Base-by-base conservation (phyloP, 345 rosid genomes). In the Erysimum cheiranthoides region DNA sequence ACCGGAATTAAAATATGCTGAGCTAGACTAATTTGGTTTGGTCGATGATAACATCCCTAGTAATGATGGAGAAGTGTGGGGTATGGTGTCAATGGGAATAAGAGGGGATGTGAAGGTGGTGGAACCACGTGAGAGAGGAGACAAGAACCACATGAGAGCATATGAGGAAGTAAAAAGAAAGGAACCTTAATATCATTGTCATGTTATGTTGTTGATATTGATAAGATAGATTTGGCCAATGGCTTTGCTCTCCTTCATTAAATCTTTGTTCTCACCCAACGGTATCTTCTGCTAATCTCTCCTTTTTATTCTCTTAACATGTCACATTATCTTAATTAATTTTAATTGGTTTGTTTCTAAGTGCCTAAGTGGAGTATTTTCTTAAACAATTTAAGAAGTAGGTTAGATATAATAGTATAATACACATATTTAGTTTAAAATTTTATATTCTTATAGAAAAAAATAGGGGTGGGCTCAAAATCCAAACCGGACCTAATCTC, bases 141-240 rank as follows among this genome's bases (percentile, higher is more conserved):
- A 78, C 77, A 71, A 66, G 35, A 66, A 71, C 69, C 81, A 78
- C 81, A 66, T 71, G 81, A 77, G 67, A 21, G 56, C 74, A 75
- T 60, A 75, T 77, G 73, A 49, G 61, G 34, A 54, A 62, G 52
- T 66, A 6, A 39, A 58, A 65, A 58, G n/a, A 46, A 45, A 51
- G 58, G 35, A n/a, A n/a, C 50, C 68, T 68, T 68, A 32, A 65
- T 67, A 40, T 59, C 62, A 51, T 50, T 68, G 54, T 61, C 75
- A 53, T 70, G 75, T 61, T 70, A 70, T 53, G 66, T 76, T 68
- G 30, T 34, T 47, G 14, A 12, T 39, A 31, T 25, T 57, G 65
- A 76, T 52, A 69, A 76, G 50, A 69, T 69, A 3, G 75, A 70
- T 76, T 69, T 69, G 75, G 79, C 74, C 70, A 61, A 69, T 68